Evolutionary conservation across 106 monocot species (phyloP).

Genomic region (Apostasia shenzhenica): DNA sequence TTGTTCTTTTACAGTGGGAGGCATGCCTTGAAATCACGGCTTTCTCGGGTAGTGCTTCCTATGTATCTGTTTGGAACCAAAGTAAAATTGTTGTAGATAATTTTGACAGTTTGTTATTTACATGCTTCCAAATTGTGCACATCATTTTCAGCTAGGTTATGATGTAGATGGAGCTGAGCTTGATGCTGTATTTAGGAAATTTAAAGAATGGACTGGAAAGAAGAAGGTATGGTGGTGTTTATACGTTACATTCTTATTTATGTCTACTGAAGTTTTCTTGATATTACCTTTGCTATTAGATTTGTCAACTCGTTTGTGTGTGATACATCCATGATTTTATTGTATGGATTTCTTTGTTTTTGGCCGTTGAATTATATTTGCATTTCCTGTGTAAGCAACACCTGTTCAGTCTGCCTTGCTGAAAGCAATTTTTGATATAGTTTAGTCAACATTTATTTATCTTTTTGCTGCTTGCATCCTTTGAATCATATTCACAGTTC

Average conservation of each 20-base stretch:
- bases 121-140: not conserved
- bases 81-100: not conserved
- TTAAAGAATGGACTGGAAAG: slow-evolving; percentile 79
- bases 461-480: too few relatives aligned
- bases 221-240: slow-evolving; percentile 49
- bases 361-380: not conserved
- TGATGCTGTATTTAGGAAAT: slow-evolving; percentile 72
- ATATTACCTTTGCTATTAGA: not conserved
- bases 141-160: slow-evolving; percentile 63
- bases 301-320: not conserved
- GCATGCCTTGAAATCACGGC: slow-evolving; percentile 58
- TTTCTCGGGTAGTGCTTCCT: slow-evolving; percentile 52
- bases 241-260: not conserved
- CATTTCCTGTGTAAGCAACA: not conserved
- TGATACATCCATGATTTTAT: not conserved
- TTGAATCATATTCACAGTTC: too few relatives aligned
- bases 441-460: too few relatives aligned
- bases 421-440: too few relatives aligned
- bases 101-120: not conserved
- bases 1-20: slow-evolving; percentile 50
- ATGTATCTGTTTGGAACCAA: too few relatives aligned
- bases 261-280: not conserved
- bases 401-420: not conserved
- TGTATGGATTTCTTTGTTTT: not conserved
- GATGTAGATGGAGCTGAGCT: slow-evolving; percentile 59